A percentile compares a stretch with the other conserved stretches of the same genome.
phyloP scores from a whole-genome alignment of 768 basidiomycete species.

The Gloeopeniophorella convolvens region DNA sequence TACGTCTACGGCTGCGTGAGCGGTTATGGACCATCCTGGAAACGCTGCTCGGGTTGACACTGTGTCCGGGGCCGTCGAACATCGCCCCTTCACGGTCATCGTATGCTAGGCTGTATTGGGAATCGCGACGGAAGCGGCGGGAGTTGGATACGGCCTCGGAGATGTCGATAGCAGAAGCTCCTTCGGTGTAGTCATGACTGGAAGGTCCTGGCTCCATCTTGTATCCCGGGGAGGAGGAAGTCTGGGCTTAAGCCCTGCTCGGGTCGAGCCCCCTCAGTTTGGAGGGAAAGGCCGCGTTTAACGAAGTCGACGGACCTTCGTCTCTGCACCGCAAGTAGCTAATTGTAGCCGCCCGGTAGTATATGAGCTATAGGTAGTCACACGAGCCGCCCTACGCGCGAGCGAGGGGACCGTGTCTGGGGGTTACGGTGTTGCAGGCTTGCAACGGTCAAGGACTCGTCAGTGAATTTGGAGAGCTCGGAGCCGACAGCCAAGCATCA shows the following conservation, averaged over 20 bases:
- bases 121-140: conserved; percentile 55
- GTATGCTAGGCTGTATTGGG: conserved; percentile 55
- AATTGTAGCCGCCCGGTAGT: too few relatives aligned
- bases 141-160: conserved; percentile 47
- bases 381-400: conserved; percentile 3
- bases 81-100: conserved; percentile 58
- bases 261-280: background rate
- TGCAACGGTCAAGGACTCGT: too few relatives aligned
- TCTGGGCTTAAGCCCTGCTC: background rate
- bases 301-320: too few relatives aligned
- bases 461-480: too few relatives aligned
- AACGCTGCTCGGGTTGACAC: conserved; percentile 68
- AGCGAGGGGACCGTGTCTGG: background rate
- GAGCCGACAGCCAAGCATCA: too few relatives aligned
- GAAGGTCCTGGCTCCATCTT: conserved; percentile 17
- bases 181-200: conserved; percentile 74
- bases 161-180: conserved; percentile 74
- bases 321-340: too few relatives aligned
- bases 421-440: too few relatives aligned
- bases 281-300: too few relatives aligned
- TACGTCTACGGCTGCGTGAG: conserved; percentile 44
- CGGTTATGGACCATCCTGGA: conserved; percentile 52
- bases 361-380: background rate
- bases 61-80: conserved; percentile 67
- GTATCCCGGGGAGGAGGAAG: background rate